Conservation (phyloP, 352 stramenopile species). For the Phytopythium helicoides region DNA sequence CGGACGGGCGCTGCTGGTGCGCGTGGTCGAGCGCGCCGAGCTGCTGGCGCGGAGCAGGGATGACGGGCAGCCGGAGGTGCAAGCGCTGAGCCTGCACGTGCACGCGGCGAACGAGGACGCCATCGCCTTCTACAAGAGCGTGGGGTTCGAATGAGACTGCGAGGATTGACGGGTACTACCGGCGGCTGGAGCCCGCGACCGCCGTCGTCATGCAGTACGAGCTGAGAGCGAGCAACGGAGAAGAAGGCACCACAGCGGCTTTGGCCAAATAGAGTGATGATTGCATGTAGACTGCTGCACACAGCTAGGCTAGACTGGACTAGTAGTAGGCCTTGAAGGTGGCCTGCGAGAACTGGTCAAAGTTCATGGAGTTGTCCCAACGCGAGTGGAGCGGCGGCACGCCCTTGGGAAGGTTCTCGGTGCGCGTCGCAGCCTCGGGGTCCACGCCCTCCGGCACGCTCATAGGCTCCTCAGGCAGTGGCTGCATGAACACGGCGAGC, state of each 20-base stretch:
- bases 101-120: slow-evolving; percentile 58
- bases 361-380: slow-evolving; percentile 88
- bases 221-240: slow-evolving; percentile 8
- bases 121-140: slow-evolving; percentile 50
- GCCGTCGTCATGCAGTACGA: slow-evolving; percentile 44
- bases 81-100: slow-evolving; percentile 49
- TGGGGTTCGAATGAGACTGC: slow-evolving; percentile 48
- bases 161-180: slow-evolving; percentile 63
- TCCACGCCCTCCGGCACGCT: slow-evolving; percentile 39
- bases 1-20: slow-evolving; percentile 30
- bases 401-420: slow-evolving; percentile 72
- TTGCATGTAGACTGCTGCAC: too few species aligned
- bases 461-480: slow-evolving; percentile 86
- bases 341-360: slow-evolving; percentile 90
- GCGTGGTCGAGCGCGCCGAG: slow-evolving; percentile 24
- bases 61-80: neutral
- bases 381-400: slow-evolving; percentile 83
- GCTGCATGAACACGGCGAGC: slow-evolving; percentile 98
- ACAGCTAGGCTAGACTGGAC: too few species aligned
- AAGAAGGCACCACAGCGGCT: neutral
- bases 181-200: slow-evolving; percentile 49
- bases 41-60: slow-evolving; percentile 2
- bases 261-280: too few species aligned
- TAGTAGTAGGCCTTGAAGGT: slow-evolving; percentile 93
- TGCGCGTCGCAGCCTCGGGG: slow-evolving; percentile 45